Conservation (phyloP, 1,284 basidiomycete genomes). For the Tilletia caries region DNA sequence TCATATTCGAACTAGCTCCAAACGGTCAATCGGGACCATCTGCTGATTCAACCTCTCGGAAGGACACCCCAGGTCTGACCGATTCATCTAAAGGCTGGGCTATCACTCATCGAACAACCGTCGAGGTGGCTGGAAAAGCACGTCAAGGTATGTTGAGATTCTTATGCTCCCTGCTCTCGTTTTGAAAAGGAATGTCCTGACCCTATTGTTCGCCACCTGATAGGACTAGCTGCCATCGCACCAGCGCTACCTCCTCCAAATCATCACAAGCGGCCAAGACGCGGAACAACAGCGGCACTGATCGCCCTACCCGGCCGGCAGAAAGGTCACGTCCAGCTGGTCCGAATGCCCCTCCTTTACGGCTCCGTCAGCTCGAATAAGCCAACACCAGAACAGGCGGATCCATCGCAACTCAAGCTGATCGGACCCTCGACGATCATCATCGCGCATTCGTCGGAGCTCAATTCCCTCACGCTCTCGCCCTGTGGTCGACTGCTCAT, state of each 20-base stretch:
- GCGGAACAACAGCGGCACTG: conserved; percentile 10
- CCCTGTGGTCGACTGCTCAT: conserved; percentile 29
- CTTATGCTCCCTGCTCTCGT: no score
- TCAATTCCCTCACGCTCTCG: conserved; percentile 33
- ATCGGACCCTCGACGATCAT: conserved; percentile 39
- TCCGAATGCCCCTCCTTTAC: conserved; percentile 19
- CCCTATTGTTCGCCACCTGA: background rate
- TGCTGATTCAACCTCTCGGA: background rate
- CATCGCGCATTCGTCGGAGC: conserved; percentile 36
- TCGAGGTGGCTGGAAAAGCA: background rate
- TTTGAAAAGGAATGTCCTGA: background rate
- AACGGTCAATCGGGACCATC: background rate
- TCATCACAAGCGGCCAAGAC: background rate
- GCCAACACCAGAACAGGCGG: background rate
- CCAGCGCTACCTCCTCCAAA: background rate
- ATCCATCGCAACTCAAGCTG: background rate
- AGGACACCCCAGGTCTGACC: background rate
- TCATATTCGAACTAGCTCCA: conserved; percentile 32
- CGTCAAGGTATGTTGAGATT: background rate
- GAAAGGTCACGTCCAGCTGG: conserved; percentile 41
- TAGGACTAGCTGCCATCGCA: conserved; percentile 1
- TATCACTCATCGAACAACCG: background rate
- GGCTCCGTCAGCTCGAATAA: background rate
- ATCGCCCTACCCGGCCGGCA: conserved; percentile 41
- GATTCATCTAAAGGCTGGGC: background rate